Evolutionary conservation across 345 rosid genomes (phyloP), one percentile per base, ranked within the genome.

Genomic region (Pugionium cornutum): DNA sequence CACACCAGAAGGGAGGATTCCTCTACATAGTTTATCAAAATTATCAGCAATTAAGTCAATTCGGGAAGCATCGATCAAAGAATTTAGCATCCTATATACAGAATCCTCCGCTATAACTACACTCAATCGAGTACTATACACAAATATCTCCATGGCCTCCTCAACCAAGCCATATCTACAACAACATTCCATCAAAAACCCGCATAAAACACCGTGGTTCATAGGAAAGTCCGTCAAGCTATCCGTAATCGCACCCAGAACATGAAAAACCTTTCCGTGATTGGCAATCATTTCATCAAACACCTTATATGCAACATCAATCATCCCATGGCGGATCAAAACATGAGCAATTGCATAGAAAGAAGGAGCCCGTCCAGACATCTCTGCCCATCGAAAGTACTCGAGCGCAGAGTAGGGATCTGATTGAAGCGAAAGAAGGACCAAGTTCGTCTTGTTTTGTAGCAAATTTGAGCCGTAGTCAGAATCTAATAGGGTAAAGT

Each of bases 101-200:
- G 37, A 46, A 48, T 51, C 37, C 28, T 67, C 52, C 10, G 62
- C 33, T 35, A 81, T 36, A 8, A 25, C 48, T 62, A 66, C 34
- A 45, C 73, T 64, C 56, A 4, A 29, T 34, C 59, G 51, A 53
- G 6, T 55, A 68, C 69, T 69, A 66, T 47, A 59, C 60, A 67
- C 11, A 51, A 81, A 76, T 30, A 64, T 42, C 32, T 67, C 2
- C 70, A 66, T 8, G 63, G 78, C 70, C 67, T 59, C 9, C 59
- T 66, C 74, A 41, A 77, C 41, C 77, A 77, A 50, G 26, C 77
- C 77, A 42, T 74, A 65, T 50, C 68, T 72, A 53, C 76, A 25
- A 50, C 58, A 83, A 41, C 64, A 7, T 30, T 83, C 78, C 55
- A 81, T 64, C 69, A 81, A 72, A 69, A 79, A 76, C 61, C 68